Conservation (phyloP, 73 alveolate genomes). For the Paramecium primaurelia region DNA sequence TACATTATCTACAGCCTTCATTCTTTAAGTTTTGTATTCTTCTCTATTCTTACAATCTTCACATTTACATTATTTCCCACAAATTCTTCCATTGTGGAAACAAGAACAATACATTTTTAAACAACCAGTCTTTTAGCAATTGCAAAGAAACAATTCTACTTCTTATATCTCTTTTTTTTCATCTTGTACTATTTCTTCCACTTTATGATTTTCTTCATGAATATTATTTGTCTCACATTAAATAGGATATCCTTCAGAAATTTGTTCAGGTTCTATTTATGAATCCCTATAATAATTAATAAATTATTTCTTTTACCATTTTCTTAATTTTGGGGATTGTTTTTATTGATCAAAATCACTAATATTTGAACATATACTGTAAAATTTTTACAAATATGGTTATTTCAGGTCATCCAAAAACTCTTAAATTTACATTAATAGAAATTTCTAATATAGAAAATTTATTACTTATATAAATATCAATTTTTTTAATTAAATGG, state of each 20-base stretch:
- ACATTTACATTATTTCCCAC: neutral
- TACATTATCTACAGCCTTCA: neutral
- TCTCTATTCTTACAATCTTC: neutral
- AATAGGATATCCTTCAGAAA: neutral
- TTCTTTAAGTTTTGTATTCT: neutral
- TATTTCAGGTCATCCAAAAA: neutral
- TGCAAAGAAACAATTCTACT: neutral
- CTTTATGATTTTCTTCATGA: neutral
- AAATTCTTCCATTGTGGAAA: constrained; percentile 8
- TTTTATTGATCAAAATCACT: neutral
- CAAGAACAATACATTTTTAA: constrained; percentile 45
- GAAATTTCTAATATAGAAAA: neutral
- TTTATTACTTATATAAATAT: neutral
- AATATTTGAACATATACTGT: neutral
- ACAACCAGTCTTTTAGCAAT: neutral
- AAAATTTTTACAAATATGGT: neutral
- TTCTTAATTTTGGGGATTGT: neutral
- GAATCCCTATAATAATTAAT: neutral
- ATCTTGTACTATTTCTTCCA: neutral
- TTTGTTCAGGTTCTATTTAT: neutral
- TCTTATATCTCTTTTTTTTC: neutral
- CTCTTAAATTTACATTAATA: neutral
- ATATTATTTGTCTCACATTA: neutral
- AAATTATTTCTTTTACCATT: neutral
- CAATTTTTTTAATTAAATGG: neutral